A percentile compares a stretch with the other conserved stretches of the same genome.
phyloP scores from a whole-genome alignment of 2,329 filamentous ascomycete species.

The Mycogone perniciosa region DNA sequence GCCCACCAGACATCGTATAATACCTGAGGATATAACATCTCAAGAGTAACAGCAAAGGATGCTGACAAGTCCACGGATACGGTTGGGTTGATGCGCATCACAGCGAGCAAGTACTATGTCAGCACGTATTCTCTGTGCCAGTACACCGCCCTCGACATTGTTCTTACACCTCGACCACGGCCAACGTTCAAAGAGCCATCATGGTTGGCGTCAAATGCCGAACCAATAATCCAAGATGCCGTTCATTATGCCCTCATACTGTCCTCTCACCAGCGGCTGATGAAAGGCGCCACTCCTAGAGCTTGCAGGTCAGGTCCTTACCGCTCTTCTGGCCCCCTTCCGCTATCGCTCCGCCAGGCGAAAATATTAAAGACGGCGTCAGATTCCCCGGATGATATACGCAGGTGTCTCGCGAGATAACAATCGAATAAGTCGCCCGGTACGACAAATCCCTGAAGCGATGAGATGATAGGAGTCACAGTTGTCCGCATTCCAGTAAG shows the following conservation, averaged over 20 bases:
- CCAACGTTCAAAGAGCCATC: neutral
- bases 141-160: no score
- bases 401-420: neutral
- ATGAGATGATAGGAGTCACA: no score
- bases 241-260: neutral
- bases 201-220: neutral
- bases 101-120: no score
- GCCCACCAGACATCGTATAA: neutral
- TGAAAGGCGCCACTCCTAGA: conserved; percentile 1
- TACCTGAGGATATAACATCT: no score
- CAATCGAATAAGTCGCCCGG: no score
- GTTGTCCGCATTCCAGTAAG: no score
- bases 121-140: no score
- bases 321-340: neutral
- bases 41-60: no score
- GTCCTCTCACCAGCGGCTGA: neutral
- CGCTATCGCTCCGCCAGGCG: neutral
- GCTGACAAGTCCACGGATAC: no score
- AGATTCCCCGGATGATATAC: neutral
- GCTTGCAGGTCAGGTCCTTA: neutral
- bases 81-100: no score
- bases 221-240: neutral
- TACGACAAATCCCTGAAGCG: no score
- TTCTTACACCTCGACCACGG: no score
- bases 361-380: neutral